Conservation (phyloP, 495 filamentous ascomycete species). For the Cudoniella acicularis region DNA sequence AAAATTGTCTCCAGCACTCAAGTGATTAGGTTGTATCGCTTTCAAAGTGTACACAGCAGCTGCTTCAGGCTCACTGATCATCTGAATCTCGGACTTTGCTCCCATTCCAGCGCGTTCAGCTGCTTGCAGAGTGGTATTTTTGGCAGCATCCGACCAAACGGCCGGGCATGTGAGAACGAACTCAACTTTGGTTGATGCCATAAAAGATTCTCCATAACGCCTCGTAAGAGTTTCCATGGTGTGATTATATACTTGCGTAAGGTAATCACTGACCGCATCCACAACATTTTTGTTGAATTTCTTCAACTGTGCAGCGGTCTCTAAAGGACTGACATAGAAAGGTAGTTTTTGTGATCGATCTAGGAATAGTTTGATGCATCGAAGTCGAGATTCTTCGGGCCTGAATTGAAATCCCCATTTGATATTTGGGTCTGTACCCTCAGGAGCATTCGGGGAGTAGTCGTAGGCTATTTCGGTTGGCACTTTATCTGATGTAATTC, state of each 20-base stretch:
- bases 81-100: constrained; percentile 50
- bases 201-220: constrained; percentile 58
- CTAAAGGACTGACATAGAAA: constrained; percentile 70
- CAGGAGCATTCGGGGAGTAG: constrained; percentile 31
- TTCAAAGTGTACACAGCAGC: constrained; percentile 71
- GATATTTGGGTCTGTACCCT: constrained; percentile 37
- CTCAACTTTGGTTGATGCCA: constrained; percentile 57
- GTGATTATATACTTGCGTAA: constrained; percentile 65
- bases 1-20: constrained; percentile 65
- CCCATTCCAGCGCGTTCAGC: constrained; percentile 69
- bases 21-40: constrained; percentile 59
- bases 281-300: constrained; percentile 57
- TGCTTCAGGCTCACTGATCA: constrained; percentile 74
- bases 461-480: constrained; percentile 60
- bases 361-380: constrained; percentile 77
- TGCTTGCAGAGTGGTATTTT: constrained; percentile 59
- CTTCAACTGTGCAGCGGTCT: constrained; percentile 69
- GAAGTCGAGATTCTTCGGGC: constrained; percentile 67
- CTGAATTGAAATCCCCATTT: constrained; percentile 79
- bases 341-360: constrained; percentile 74
- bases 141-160: constrained; percentile 78
- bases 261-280: constrained; percentile 63
- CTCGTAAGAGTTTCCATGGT: constrained; percentile 69
- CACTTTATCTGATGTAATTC: constrained; percentile 67
- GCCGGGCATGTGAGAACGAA: constrained; percentile 75